Base-by-base conservation (phyloP, 2,329 filamentous ascomycete species). In the Aureobasidium musti region DNA sequence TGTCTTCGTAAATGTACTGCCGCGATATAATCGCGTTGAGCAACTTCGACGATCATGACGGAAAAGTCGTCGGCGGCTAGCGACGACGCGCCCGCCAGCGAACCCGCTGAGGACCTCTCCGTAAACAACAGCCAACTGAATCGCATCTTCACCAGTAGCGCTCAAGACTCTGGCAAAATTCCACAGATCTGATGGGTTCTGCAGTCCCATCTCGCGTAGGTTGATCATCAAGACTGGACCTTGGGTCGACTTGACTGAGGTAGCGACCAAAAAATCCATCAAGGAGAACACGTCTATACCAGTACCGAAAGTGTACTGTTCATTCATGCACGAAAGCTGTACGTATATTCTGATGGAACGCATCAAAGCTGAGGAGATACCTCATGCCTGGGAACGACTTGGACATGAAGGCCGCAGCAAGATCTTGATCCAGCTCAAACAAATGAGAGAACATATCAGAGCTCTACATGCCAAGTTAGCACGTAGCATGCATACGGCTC, bases 291-390 rank as follows among this genome's bases (percentile, higher is more conserved):
- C 81, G 3, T 74, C 74, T 1, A 76, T 84, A 23, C 81, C 82
- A 1, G 78, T 83, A 0, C 82, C 82, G 2, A 75, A 76, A 13
- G 74, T 83, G 2, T 73, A 81, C 68, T 81, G 75, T 68, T 74
- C 80, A 28, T 84, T 83, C 57, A 60, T 74, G 72, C 77, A 67
- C 75, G 77, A 17, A 75, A 76, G 26, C 68, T 69, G 7, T 5
- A 74, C 79, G 0, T 82, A 81, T 69, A 82, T 84, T 52, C 74
- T 83, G 0, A 84, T 84, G 81, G 69, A 33, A 54, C 66, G 47
- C 61, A 72, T 39, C 28, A 49, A 14, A 69, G 71, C 41, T 19
- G 47, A 60, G 41, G 8, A 5, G 10, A 21, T 60, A 2, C 17
- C 6, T 6, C 21, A 3, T 10, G 28, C 41, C 43, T 19, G 35